These are phyloP conservation scores for Claviceps arundinis DNA, from an alignment of 2,329 filamentous ascomycete genomes.

Conservation along the genomic window DNA sequence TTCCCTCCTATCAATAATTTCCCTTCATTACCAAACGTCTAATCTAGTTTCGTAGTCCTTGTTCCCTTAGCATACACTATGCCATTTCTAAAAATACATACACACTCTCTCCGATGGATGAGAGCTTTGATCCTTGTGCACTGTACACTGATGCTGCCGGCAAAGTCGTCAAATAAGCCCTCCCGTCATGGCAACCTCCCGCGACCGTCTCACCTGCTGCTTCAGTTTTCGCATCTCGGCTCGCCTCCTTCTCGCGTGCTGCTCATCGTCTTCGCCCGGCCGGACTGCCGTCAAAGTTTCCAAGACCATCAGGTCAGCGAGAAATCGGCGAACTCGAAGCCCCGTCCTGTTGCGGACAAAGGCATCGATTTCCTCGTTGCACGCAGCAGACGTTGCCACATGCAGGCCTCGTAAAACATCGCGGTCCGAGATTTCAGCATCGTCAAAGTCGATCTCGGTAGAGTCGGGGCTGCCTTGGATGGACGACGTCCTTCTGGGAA, in stretches of 20 bases:
- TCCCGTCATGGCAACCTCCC: slow-evolving; percentile 11
- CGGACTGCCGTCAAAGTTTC: slow-evolving; percentile 28
- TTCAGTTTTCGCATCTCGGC: slow-evolving; percentile 23
- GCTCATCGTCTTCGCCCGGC: slow-evolving; percentile 11
- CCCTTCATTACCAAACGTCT: not conserved
- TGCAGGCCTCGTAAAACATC: slow-evolving; percentile 42
- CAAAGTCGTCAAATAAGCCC: slow-evolving; percentile 5
- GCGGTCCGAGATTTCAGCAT: slow-evolving; percentile 29
- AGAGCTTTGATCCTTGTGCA: not conserved
- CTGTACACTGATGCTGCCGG: not conserved
- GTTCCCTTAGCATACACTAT: slow-evolving; percentile 3
- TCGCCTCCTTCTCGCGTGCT: slow-evolving; percentile 16
- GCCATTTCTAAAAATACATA: slow-evolving; percentile 1
- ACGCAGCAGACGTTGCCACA: slow-evolving; percentile 42
- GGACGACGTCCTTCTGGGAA: slow-evolving; percentile 23
- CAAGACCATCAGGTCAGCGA: slow-evolving; percentile 39
- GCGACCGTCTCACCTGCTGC: slow-evolving; percentile 22
- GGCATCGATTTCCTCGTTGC: slow-evolving; percentile 38
- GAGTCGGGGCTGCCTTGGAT: slow-evolving; percentile 14
- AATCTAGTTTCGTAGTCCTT: not conserved
- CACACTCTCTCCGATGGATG: not conserved
- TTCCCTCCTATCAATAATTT: no score
- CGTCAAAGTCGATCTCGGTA: slow-evolving; percentile 18
- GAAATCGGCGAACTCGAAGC: slow-evolving; percentile 37
- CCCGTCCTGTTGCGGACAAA: slow-evolving; percentile 39